A percentile compares a stretch with the other conserved stretches of the same genome.
Conservation (phyloP, 805 yeast species). For the Starmerella powellii region DNA sequence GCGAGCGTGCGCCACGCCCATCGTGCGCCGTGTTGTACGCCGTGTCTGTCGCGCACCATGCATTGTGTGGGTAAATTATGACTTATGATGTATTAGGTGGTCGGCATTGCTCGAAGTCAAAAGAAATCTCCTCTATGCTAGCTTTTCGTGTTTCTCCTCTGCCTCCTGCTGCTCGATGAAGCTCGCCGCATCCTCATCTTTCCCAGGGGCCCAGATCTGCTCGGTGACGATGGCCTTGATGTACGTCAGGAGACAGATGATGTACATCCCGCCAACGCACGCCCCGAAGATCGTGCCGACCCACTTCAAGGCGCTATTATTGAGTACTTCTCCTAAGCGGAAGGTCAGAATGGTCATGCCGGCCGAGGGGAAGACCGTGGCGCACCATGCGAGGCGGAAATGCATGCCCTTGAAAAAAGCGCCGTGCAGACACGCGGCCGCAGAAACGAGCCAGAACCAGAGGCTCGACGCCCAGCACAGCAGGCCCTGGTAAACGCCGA, state of each 20-base stretch:
- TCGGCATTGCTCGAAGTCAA: too few species aligned
- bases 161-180: neutral
- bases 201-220: neutral
- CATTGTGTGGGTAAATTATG: too few species aligned
- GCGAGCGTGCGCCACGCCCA: too few species aligned
- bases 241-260: neutral
- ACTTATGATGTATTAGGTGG: too few species aligned
- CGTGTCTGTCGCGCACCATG: too few species aligned
- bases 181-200: neutral
- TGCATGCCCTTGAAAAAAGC: neutral
- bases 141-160: too few species aligned
- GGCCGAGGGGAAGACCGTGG: slow-evolving; percentile 1
- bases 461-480: neutral
- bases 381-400: neutral
- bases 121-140: too few species aligned
- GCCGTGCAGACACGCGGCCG: neutral
- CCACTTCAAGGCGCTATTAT: neutral
- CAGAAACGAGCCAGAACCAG: neutral
- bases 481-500: neutral
- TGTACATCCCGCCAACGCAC: neutral
- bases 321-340: neutral
- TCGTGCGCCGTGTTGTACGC: too few species aligned
- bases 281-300: neutral
- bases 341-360: neutral
- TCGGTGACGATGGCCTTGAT: neutral